phyloP scores from a whole-genome alignment of 352 stramenopile species.

The Phytophthora hybrid region DNA sequence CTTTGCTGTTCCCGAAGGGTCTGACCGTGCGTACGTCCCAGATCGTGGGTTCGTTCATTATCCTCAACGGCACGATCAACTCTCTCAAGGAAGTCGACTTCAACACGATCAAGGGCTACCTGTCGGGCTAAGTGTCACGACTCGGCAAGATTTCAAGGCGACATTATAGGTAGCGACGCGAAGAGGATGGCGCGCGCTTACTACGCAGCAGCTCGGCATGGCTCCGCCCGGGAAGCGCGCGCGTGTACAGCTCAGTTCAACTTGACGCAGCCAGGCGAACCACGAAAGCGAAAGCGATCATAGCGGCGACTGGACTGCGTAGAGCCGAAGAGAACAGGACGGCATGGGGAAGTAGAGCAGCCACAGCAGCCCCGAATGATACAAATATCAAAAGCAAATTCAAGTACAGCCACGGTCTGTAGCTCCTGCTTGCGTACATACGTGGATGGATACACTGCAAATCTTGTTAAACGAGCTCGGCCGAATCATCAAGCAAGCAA shows the following conservation, averaged over 20 bases:
- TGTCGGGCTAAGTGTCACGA: conserved; percentile 38
- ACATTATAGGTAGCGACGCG: conserved; percentile 29
- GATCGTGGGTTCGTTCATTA: conserved; percentile 94
- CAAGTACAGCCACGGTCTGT: neutral
- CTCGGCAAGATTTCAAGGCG: conserved; percentile 28
- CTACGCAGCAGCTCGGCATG: conserved; percentile 26
- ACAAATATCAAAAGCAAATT: conserved; percentile 34
- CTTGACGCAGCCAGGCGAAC: conserved; percentile 34
- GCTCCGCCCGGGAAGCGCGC: conserved; percentile 28
- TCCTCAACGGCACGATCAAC: conserved; percentile 95
- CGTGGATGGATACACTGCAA: neutral
- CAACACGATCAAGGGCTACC: conserved; percentile 54
- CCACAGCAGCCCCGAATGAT: conserved; percentile 32
- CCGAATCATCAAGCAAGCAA: conserved; percentile 22
- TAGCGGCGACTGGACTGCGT: conserved; percentile 21
- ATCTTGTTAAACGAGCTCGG: conserved; percentile 28
- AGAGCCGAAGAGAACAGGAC: conserved; percentile 28
- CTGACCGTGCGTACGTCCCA: conserved; percentile 91
- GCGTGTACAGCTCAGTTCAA: conserved; percentile 39
- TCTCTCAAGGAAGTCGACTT: conserved; percentile 86
- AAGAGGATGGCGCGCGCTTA: conserved; percentile 21
- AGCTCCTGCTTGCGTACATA: neutral
- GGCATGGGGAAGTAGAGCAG: conserved; percentile 38
- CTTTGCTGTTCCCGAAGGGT: conserved; percentile 88
- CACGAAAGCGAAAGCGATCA: conserved; percentile 18